Evolutionary conservation across 345 rosid genomes (phyloP).

Genomic region (Arabis hirsuta): DNA sequence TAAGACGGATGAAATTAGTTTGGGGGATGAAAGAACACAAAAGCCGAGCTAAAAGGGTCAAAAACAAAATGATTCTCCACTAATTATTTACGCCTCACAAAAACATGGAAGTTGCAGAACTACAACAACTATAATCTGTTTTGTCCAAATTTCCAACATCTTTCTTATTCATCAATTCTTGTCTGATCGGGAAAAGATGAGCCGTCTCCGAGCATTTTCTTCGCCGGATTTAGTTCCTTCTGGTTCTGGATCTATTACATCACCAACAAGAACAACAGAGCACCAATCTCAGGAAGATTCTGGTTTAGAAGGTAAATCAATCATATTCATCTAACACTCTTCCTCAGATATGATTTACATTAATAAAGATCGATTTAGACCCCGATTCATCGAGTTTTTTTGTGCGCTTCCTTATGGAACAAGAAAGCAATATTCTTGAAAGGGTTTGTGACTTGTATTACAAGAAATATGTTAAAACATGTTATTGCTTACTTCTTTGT

Average conservation of each 20-base stretch:
- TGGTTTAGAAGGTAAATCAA: conserved; percentile 53
- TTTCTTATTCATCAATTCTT: conserved; percentile 1
- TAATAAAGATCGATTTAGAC: conserved; percentile 3
- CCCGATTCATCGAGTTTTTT: background rate
- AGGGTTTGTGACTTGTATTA: conserved; percentile 3
- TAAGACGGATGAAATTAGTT: conserved; percentile 8
- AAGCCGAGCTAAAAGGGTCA: conserved; percentile 14
- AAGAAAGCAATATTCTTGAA: background rate
- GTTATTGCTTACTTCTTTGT: background rate
- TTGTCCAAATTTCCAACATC: conserved; percentile 25
- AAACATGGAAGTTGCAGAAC: conserved; percentile 17
- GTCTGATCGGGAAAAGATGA: conserved; percentile 30
- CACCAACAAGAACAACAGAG: conserved; percentile 29
- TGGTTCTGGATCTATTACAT: conserved; percentile 29
- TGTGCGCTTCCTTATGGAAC: background rate
- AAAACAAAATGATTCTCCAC: conserved; percentile 28
- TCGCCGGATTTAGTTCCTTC: conserved; percentile 54
- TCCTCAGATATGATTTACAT: background rate
- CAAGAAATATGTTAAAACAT: conserved; percentile 10
- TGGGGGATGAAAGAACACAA: background rate
- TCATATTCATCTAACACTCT: conserved; percentile 3
- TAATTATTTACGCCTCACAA: conserved; percentile 37
- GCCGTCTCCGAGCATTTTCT: conserved; percentile 50
- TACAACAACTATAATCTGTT: conserved; percentile 28
- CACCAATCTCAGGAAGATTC: conserved; percentile 44